Evolutionary conservation across 257 asterid genomes (phyloP), one percentile per base, ranked within the genome.

Genomic region (Craterostigma plantagineum): DNA sequence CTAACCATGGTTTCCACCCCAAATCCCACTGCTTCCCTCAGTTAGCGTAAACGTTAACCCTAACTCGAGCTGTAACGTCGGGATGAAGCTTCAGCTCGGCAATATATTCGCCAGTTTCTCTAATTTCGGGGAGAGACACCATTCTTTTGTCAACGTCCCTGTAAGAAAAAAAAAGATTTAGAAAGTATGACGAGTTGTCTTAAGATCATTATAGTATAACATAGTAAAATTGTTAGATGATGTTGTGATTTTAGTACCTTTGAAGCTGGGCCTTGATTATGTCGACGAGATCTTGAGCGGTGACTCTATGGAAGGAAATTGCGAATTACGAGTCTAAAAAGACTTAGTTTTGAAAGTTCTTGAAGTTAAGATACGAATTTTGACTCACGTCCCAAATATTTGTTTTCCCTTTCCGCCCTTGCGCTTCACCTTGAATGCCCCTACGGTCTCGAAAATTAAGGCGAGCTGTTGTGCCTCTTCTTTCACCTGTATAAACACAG

Each of bases 401-500:
- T 69, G 92, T 57, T 90, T 90, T 47, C 95, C 95, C 62, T 90
- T 75, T 46, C 95, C 99, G 14, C 92, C 94, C 68, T 83, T 90
- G 39, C 98, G 86, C 72, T 87, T 90, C 71, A 90, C 95, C 75
- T 83, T 90, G 69, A 90, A 90, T 54, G 86, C 95, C 53, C 99
- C 99, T 41, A 83, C 92, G 38, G 95, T 90, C 74, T 90, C 91
- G 38, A 90, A 79, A 56, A 77, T 56, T 34, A 42, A 51, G 34
- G 98, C 98, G 36, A 90, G 95, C 69, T 90, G 95, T 4, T 43
- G 80, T 18, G 99, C 99, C 65, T 90, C 99, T 47, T 90, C 99
- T 69, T 63, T 83, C 46, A 77, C 95, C 99, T 83, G 4, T 18
- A 1, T 6, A 23, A 12, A 45, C 30, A 23, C 30, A 23, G 6